Conservation (phyloP, 2,329 filamentous ascomycete species). For the Diaporthe ampelina region DNA sequence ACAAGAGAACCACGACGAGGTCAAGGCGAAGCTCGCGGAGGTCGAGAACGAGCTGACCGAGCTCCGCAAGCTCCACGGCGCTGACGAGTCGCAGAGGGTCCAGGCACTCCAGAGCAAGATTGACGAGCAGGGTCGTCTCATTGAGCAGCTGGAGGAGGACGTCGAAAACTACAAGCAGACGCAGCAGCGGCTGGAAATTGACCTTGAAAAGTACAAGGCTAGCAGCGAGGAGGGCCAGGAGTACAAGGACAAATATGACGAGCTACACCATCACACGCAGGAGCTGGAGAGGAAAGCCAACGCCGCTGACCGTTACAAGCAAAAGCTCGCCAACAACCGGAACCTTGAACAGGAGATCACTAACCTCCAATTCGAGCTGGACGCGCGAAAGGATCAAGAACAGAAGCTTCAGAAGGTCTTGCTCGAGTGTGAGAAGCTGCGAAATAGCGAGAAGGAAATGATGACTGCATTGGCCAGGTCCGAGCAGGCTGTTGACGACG, state of each 20-base stretch:
- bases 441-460: conserved; percentile 46
- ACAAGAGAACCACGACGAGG: conserved; percentile 73
- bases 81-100: conserved; percentile 65
- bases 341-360: conserved; percentile 69
- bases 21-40: conserved; percentile 74
- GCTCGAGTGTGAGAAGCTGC: conserved; percentile 51
- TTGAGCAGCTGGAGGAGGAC: conserved; percentile 78
- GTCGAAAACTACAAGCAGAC: conserved; percentile 65
- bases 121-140: conserved; percentile 78
- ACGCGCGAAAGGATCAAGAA: conserved; percentile 55
- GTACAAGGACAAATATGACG: conserved; percentile 71
- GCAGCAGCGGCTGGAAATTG: conserved; percentile 61
- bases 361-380: conserved; percentile 67
- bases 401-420: conserved; percentile 48
- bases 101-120: conserved; percentile 69
- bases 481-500: conserved; percentile 45
- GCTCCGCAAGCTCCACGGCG: conserved; percentile 63
- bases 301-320: conserved; percentile 72
- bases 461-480: conserved; percentile 47
- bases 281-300: conserved; percentile 74
- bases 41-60: conserved; percentile 67
- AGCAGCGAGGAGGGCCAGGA: conserved; percentile 64
- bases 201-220: conserved; percentile 62
- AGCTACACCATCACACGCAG: conserved; percentile 70
- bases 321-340: conserved; percentile 72